Evolutionary conservation across 495 filamentous ascomycete genomes (phyloP), one percentile per base, ranked within the genome.

Genomic region (Xylaria acuta): DNA sequence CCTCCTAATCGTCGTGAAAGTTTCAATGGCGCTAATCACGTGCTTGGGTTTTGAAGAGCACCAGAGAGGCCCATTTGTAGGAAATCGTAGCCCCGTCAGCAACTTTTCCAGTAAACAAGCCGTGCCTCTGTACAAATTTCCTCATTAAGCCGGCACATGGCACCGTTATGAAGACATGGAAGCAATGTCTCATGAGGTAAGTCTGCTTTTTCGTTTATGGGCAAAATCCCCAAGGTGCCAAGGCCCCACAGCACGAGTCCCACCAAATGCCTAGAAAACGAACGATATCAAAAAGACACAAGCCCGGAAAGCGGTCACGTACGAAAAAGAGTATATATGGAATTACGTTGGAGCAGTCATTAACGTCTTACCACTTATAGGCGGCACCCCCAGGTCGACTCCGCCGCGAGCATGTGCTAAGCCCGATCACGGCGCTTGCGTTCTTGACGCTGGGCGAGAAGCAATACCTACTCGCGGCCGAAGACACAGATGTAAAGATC

Each of bases 401-500:
- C 47, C 79, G 60, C 30, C 74, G 80, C 64, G 79, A 79, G 53
- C 77, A 79, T 64, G 73, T 82, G n/a, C 77, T 88, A 9, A 84
- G 76, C 66, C 89, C 90, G 34, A 84, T 92, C 66, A 91, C 90
- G 25, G 89, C 88, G 0, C 77, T 92, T 20, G 85, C 84, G 30
- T 86, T 89, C 60, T 82, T 79, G 72, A 74, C 74, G 51, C 72
- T 47, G 2, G 70, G 78, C 36, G 79, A 75, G 47, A 69, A 78
- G 72, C 69, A 82, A 34, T 84, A 84, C 32, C 75, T 97, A 18
- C 79, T 97, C 12, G 88, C 87, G 0, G 95, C 91, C 77, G 93
- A 97, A 79, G 94, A 94, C 40, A 86, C 86, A 4, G 90, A 87
- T 54, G 77, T 97, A n/a, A 88, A 88, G 60, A 76, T 92, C 41